Evolutionary conservation across 306 rosid species (phyloP).

Genomic region (Luffa aegyptiaca): DNA sequence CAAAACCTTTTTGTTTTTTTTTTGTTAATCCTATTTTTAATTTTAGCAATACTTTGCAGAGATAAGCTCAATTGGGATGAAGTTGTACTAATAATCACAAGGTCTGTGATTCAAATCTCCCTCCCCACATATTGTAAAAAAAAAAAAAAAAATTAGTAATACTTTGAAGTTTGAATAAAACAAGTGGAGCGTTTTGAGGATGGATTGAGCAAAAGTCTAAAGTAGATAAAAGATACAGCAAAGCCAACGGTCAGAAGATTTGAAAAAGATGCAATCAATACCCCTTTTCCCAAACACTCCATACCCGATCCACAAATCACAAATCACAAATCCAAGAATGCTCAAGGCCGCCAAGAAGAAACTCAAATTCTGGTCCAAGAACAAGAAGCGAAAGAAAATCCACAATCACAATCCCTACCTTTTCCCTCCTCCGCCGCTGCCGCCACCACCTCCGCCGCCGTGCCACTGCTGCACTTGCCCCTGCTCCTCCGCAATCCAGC

Average conservation of each 20-base stretch:
- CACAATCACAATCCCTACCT: background rate
- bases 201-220: background rate
- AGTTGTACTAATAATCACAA: too few species aligned
- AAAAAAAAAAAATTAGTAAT: too few species aligned
- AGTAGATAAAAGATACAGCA: background rate
- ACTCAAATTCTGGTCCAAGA: constrained; percentile 41
- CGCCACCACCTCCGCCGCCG: constrained; percentile 10
- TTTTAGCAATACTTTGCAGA: too few species aligned
- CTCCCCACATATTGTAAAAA: too few species aligned
- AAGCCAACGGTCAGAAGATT: background rate
- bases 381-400: constrained; percentile 25
- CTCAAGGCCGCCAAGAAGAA: constrained; percentile 48
- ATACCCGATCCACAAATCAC: background rate
- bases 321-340: background rate
- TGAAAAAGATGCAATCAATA: background rate
- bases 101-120: too few species aligned
- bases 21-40: too few species aligned
- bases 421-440: too few species aligned
- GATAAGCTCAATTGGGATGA: too few species aligned
- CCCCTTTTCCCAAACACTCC: background rate
- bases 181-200: background rate
- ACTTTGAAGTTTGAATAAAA: too few species aligned
- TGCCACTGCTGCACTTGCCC: constrained; percentile 5
- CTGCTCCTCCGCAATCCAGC: constrained; percentile 16
- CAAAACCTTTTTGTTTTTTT: too few species aligned